phyloP scores from a whole-genome alignment of 2,329 filamentous ascomycete species.

The Fusarium denticulatum region DNA sequence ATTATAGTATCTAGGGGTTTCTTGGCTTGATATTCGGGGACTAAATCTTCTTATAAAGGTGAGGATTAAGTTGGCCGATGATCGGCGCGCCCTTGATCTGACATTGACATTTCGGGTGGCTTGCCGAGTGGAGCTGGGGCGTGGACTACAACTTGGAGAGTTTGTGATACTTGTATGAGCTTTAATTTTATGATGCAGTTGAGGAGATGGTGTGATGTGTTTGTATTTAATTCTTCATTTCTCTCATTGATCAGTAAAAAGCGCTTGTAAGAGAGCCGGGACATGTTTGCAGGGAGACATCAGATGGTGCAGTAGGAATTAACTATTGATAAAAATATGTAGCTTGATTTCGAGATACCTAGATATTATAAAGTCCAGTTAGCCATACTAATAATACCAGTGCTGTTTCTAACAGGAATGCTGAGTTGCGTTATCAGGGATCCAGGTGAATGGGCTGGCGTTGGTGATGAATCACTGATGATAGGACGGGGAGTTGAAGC shows the following conservation, averaged over 20 bases:
- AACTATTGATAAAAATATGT: rapidly evolving
- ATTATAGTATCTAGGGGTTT: background rate
- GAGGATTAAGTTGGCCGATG: background rate
- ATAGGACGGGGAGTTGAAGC: background rate
- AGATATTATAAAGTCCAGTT: rapidly evolving
- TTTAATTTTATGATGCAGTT: rapidly evolving
- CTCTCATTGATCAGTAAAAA: rapidly evolving
- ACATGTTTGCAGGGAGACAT: rapidly evolving
- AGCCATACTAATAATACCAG: rapidly evolving
- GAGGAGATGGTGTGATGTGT: rapidly evolving
- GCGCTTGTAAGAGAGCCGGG: background rate
- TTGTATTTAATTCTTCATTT: background rate
- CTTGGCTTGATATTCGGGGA: background rate
- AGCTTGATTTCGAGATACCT: rapidly evolving
- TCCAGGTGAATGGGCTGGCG: background rate
- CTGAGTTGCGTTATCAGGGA: background rate
- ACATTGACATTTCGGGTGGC: constrained; percentile 2
- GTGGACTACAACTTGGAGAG: background rate
- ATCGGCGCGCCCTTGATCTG: constrained; percentile 9
- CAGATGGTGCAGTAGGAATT: background rate
- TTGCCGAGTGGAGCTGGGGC: background rate
- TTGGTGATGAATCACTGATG: background rate
- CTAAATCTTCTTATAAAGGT: background rate
- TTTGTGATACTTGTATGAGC: too few species aligned
- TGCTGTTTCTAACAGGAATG: rapidly evolving